Conservation (phyloP, 2,329 filamentous ascomycete genomes). For the Escovopsis sp. region DNA sequence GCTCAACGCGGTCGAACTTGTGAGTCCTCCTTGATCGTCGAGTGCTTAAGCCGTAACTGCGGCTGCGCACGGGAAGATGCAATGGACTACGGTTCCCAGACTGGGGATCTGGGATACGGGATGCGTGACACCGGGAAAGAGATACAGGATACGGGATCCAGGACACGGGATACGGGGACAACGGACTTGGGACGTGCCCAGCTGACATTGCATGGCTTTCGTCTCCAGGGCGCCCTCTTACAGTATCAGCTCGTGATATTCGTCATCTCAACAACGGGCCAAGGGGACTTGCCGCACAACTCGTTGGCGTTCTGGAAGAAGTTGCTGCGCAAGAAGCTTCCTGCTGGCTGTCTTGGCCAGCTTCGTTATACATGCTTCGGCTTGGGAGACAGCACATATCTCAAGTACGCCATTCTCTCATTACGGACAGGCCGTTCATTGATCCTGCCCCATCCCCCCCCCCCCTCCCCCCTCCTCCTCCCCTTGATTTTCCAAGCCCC, state of each 20-base stretch:
- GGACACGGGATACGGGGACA: no score
- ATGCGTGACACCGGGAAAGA: no score
- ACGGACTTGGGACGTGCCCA: no score
- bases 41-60: no score
- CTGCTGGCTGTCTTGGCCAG: slow-evolving; percentile 49
- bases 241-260: slow-evolving; percentile 52
- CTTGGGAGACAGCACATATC: slow-evolving; percentile 86
- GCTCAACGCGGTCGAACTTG: slow-evolving; percentile 60
- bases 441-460: neutral
- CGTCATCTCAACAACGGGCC: slow-evolving; percentile 80
- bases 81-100: no score
- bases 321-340: slow-evolving; percentile 63
- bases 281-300: slow-evolving; percentile 85
- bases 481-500: no score
- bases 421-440: no score
- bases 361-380: slow-evolving; percentile 77
- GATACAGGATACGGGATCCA: no score
- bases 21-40: slow-evolving; percentile 29
- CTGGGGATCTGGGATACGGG: no score
- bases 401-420: slow-evolving; percentile 43
- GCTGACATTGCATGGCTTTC: no score
- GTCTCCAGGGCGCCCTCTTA: slow-evolving; percentile 31
- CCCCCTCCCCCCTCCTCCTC: no score
- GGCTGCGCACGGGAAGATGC: no score
- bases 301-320: slow-evolving; percentile 70